Conservation (phyloP, 2,329 filamentous ascomycete genomes). For the Didymella arachidicola region DNA sequence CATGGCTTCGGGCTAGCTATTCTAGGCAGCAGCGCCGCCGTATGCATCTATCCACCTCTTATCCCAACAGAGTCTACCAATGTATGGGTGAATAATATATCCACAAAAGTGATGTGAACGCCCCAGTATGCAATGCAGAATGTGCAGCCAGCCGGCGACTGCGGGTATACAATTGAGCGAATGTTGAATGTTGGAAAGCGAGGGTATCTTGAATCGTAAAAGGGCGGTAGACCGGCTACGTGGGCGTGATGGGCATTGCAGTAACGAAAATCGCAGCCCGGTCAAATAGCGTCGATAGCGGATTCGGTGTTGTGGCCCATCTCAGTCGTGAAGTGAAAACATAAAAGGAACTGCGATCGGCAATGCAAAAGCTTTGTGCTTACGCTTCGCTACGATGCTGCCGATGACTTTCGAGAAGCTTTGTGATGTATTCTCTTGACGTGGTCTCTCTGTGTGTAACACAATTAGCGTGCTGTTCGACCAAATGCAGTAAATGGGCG, state of each 20-base stretch:
- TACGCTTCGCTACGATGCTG: constrained; percentile 17
- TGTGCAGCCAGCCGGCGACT: constrained; percentile 20
- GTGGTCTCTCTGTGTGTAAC: constrained; percentile 47
- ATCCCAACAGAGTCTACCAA: constrained; percentile 31
- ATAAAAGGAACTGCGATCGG: neutral
- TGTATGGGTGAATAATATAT: constrained; percentile 23
- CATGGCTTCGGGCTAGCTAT: constrained; percentile 30
- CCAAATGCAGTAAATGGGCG: neutral
- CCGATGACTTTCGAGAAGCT: constrained; percentile 39
- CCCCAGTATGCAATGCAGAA: constrained; percentile 32
- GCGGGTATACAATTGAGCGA: constrained; percentile 26
- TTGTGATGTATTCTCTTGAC: constrained; percentile 53
- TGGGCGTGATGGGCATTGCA: constrained; percentile 19
- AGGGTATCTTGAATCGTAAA: constrained; percentile 44
- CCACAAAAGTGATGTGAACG: constrained; percentile 31
- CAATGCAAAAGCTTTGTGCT: constrained; percentile 4
- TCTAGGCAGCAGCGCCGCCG: constrained; percentile 34
- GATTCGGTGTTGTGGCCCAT: neutral
- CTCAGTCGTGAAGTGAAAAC: neutral
- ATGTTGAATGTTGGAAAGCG: constrained; percentile 21
- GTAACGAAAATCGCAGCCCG: constrained; percentile 5
- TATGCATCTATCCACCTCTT: constrained; percentile 32
- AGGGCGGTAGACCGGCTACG: constrained; percentile 24
- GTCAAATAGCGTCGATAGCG: neutral
- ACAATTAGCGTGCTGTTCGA: constrained; percentile 26